phyloP scores from a whole-genome alignment of 2,329 filamentous ascomycete species.

The Bertia moriformis region DNA sequence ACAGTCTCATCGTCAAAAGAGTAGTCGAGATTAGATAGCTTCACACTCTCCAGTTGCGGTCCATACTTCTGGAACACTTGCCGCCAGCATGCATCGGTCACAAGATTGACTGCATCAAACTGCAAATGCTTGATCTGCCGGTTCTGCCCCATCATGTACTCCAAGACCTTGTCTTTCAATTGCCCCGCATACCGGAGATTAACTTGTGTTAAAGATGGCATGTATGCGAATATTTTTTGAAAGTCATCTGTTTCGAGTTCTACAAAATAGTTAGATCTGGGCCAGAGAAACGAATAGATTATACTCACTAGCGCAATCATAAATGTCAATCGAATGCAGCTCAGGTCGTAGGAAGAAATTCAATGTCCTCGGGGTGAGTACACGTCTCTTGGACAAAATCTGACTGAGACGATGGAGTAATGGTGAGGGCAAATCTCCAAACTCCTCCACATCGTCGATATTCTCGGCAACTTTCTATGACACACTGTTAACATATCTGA shows the following conservation, averaged over 20 bases:
- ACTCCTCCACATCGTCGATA: slow-evolving; percentile 47
- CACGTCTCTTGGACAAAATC: slow-evolving; percentile 48
- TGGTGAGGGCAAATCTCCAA: slow-evolving; percentile 43
- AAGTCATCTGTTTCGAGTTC: slow-evolving; percentile 65
- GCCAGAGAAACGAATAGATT: slow-evolving; percentile 1
- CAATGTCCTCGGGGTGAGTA: slow-evolving; percentile 33
- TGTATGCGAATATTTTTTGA: slow-evolving; percentile 63
- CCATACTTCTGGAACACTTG: slow-evolving; percentile 55
- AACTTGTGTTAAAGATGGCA: slow-evolving; percentile 54
- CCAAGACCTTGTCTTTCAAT: slow-evolving; percentile 72
- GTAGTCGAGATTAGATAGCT: slow-evolving; percentile 72
- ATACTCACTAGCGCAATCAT: slow-evolving; percentile 39
- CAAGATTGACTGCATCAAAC: slow-evolving; percentile 70
- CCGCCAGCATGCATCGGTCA: slow-evolving; percentile 64
- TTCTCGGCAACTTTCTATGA: slow-evolving; percentile 41
- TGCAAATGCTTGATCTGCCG: slow-evolving; percentile 58
- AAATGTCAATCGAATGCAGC: slow-evolving; percentile 38
- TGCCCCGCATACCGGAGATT: slow-evolving; percentile 77
- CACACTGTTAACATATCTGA: not conserved
- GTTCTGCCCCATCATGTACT: slow-evolving; percentile 64
- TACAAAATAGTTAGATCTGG: slow-evolving; percentile 32
- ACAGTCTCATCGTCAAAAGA: slow-evolving; percentile 64
- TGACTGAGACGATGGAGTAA: slow-evolving; percentile 43
- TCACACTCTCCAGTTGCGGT: slow-evolving; percentile 46
- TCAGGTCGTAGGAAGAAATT: slow-evolving; percentile 33